Base-by-base conservation (phyloP, 2,329 filamentous ascomycete genomes). In the Exophiala sp. region DNA sequence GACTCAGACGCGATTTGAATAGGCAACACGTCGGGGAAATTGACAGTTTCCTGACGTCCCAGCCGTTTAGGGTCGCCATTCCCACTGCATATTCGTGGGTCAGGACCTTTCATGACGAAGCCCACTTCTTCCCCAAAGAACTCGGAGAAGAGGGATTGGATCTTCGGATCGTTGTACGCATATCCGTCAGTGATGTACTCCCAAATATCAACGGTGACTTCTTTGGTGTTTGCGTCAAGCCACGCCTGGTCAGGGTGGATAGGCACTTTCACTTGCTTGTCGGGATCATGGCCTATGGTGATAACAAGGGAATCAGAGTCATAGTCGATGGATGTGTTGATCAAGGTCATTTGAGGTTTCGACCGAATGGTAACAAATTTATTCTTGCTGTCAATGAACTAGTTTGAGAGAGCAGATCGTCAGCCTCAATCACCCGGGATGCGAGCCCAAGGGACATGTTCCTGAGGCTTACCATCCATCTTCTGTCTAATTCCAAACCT, bases 311-410 rank as follows among this genome's bases (percentile, higher is more conserved):
- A 69, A 47, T 75, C 71, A 3, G 69, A 70, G 47, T 75, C 68
- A 2, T 68, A 61, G 55, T 75, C 70, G 52, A 83, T 71, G 2
- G 70, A 68, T 1, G 81, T 82, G 33, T 79, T 75, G 64, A 86
- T 83, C 10, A 85, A 72, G 0, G 84, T 86, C 82, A 87, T 85
- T 36, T 75, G 71, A 3, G 82, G 74, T 55, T 81, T 78, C 52
- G 80, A 72, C 11, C 83, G 80, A 63, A 86, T 86, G 2, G 83
- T 86, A 48, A 85, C 66, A 65, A 86, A 86, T 52, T 82, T 75
- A 46, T 74, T 69, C 12, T 75, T 70, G 1, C 76, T 74, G 33
- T 79, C 75, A 44, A 85, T 75, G 67, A 86, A 82, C 56, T 59
- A 45, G 24, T 12, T 29, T 7, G 16, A 39, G 18, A 38, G 18